A percentile compares a stretch with the other conserved stretches of the same genome.
Evolutionary conservation across 108 stramenopile species (phyloP).

Genomic region (Conticribra guillardii): DNA sequence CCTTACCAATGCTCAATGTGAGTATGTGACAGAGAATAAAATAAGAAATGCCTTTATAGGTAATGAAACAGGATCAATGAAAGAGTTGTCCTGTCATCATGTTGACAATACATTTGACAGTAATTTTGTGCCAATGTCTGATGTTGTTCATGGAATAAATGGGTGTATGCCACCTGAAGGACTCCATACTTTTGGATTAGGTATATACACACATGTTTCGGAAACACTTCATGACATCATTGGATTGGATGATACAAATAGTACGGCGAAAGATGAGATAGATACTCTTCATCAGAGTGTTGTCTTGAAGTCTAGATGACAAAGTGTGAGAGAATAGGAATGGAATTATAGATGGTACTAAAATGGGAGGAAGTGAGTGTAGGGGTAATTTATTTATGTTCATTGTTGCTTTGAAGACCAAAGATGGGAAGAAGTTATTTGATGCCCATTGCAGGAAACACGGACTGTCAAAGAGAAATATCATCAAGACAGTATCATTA

Average conservation of each 20-base stretch:
- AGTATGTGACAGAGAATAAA: conserved; percentile 1
- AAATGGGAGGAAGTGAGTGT: not conserved
- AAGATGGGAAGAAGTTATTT: not conserved
- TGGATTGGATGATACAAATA: not conserved
- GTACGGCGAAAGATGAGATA: not conserved
- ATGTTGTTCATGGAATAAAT: conserved; percentile 2
- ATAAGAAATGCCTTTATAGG: not conserved
- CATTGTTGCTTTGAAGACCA: not conserved
- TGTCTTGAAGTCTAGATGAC: not conserved
- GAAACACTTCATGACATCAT: not conserved
- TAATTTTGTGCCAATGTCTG: not conserved
- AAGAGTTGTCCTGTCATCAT: not conserved
- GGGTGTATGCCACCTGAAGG: conserved; percentile 1
- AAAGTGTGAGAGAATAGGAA: not conserved
- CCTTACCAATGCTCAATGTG: not conserved
- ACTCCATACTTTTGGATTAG: conserved; percentile 4
- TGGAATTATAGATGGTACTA: no score
- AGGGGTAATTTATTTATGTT: not conserved
- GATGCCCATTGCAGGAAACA: not conserved
- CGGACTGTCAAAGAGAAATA: not conserved
- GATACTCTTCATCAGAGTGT: not conserved
- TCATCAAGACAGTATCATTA: not conserved
- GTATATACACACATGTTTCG: not conserved
- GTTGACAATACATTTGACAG: conserved; percentile 7
- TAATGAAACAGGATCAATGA: not conserved